A percentile compares a stretch with the other conserved stretches of the same genome.
Conservation (phyloP, 352 stramenopile species). For the Hyaloperonospora arabidopsidis region DNA sequence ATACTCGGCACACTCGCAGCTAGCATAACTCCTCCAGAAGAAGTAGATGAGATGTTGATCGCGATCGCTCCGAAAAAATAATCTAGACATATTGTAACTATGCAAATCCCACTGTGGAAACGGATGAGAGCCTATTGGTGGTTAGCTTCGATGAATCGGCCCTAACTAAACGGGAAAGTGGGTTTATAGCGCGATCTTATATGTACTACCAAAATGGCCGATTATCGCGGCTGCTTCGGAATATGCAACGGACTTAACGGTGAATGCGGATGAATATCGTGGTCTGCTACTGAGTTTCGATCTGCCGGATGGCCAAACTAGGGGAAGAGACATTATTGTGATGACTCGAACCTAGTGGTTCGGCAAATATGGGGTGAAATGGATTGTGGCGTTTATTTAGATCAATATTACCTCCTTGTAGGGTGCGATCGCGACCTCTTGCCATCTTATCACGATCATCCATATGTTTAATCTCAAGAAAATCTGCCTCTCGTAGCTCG, state of each 20-base stretch:
- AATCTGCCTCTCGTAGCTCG: no score
- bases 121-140: neutral
- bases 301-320: neutral
- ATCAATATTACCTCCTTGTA: neutral
- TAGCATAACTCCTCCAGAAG: neutral
- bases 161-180: neutral
- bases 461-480: no score
- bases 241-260: neutral
- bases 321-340: neutral
- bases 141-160: conserved; percentile 6
- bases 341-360: conserved; percentile 3
- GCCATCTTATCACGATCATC: no score
- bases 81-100: neutral
- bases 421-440: neutral
- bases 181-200: conserved; percentile 1
- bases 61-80: neutral
- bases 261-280: neutral
- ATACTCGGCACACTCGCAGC: neutral
- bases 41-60: neutral
- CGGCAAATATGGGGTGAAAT: conserved; percentile 1
- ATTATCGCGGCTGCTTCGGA: neutral
- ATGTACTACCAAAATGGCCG: neutral
- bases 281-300: neutral
- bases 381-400: no score
- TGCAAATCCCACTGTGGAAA: neutral